These are phyloP conservation scores for Rhodosporidiobolus sp. DNA, from an alignment of 768 basidiomycete genomes.

Conservation along the genomic window DNA sequence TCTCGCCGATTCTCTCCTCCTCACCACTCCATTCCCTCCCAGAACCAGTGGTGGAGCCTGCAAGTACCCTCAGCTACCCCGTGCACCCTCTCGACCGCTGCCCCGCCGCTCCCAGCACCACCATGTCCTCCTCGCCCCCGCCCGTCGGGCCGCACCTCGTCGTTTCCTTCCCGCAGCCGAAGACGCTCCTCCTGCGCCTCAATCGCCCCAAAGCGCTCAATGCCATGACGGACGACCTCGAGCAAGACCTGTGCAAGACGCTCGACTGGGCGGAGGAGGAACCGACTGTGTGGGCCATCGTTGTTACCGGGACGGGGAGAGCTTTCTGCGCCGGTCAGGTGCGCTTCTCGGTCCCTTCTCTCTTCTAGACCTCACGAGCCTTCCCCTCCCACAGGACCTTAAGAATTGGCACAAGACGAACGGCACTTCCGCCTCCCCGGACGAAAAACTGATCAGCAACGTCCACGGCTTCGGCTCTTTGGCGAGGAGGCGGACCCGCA, in stretches of 20 bases:
- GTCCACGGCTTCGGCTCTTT: slow-evolving; percentile 37
- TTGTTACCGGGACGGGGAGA: slow-evolving; percentile 36
- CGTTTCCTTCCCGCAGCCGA: slow-evolving; percentile 51
- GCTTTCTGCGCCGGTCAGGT: slow-evolving; percentile 43
- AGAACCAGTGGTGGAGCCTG: too few species aligned
- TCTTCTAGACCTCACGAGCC: background rate
- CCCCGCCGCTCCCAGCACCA: too few species aligned
- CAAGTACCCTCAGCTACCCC: too few species aligned
- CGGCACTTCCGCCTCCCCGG: background rate
- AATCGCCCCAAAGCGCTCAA: slow-evolving; percentile 72
- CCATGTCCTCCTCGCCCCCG: background rate
- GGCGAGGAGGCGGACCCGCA: slow-evolving; percentile 28
- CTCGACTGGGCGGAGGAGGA: slow-evolving; percentile 44
- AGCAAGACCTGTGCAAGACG: slow-evolving; percentile 29
- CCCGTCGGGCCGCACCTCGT: slow-evolving; percentile 33
- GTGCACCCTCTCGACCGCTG: too few species aligned
- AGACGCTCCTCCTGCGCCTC: slow-evolving; percentile 58
- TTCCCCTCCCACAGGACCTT: slow-evolving; percentile 13
- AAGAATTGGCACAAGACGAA: slow-evolving; percentile 32
- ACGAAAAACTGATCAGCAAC: slow-evolving; percentile 16
- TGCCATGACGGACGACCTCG: slow-evolving; percentile 60
- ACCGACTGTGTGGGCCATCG: slow-evolving; percentile 34
- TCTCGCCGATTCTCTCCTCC: too few species aligned
- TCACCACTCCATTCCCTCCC: too few species aligned
- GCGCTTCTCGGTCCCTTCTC: background rate